These are phyloP conservation scores for Penicillium griseofulvum DNA, from an alignment of 2,329 filamentous ascomycete genomes.

Conservation along the genomic window DNA sequence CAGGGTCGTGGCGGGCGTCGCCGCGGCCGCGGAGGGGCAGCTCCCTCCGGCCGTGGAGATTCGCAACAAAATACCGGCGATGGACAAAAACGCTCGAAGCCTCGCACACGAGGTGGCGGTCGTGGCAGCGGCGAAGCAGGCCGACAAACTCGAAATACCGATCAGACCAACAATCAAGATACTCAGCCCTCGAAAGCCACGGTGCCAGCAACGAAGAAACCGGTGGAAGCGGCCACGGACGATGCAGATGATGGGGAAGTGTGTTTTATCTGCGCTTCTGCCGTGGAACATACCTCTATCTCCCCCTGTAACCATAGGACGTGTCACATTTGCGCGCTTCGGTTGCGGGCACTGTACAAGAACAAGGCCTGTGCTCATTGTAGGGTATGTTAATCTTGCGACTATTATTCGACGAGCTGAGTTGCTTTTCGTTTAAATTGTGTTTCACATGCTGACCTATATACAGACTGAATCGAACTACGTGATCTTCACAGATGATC, in stretches of 20 bases:
- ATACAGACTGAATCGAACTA: constrained; percentile 52
- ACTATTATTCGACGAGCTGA: background rate
- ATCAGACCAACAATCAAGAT: constrained; percentile 17
- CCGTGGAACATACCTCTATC: constrained; percentile 81
- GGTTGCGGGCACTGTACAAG: constrained; percentile 92
- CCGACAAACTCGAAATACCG: constrained; percentile 23
- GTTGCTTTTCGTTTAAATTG: background rate
- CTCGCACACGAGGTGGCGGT: constrained; percentile 34
- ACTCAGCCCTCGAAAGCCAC: constrained; percentile 21
- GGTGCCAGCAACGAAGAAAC: constrained; percentile 32
- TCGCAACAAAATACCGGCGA: constrained; percentile 24
- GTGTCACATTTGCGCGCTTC: constrained; percentile 90
- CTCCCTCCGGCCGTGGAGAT: constrained; percentile 29
- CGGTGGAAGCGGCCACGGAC: constrained; percentile 30
- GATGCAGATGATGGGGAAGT: constrained; percentile 70
- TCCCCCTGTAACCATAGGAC: constrained; percentile 94
- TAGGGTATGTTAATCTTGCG: constrained; percentile 58
- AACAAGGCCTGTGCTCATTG: constrained; percentile 97
- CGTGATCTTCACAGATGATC: constrained; percentile 89
- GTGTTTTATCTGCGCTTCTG: constrained; percentile 96
- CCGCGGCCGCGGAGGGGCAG: constrained; percentile 41
- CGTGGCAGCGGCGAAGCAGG: constrained; percentile 34
- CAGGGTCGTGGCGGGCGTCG: constrained; percentile 45
- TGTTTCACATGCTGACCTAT: constrained; percentile 12
- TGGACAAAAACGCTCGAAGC: constrained; percentile 37